These are phyloP conservation scores for Diaporthe sp. DNA, from an alignment of 2,329 filamentous ascomycete species.

Conservation along the genomic window DNA sequence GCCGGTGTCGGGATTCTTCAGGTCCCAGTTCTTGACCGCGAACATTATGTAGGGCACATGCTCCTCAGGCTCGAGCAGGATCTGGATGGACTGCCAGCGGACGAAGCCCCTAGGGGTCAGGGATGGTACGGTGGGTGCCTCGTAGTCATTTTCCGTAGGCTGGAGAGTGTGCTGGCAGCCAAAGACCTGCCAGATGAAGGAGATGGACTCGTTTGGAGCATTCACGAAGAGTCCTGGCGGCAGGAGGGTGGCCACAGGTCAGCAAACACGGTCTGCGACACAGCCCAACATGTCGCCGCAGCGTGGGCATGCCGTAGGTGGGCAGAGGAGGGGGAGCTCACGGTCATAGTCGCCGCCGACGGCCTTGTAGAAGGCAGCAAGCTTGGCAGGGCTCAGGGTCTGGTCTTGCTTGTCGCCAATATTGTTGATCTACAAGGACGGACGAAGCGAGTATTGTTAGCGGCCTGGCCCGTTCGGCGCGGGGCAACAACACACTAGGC, in stretches of 20 bases:
- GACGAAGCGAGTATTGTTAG: conserved; percentile 41
- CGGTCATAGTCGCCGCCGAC: conserved; percentile 83
- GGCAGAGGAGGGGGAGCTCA: conserved; percentile 46
- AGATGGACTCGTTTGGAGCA: conserved; percentile 80
- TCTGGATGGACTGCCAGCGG: conserved; percentile 93
- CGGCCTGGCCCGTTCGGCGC: neutral
- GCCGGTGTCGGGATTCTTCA: conserved; percentile 82
- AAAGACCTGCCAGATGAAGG: conserved; percentile 92
- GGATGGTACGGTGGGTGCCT: conserved; percentile 83
- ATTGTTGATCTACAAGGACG: conserved; percentile 63
- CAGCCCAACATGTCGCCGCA: neutral
- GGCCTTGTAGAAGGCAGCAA: conserved; percentile 82
- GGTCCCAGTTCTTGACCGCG: conserved; percentile 82
- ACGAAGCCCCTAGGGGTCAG: conserved; percentile 89
- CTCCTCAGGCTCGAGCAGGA: conserved; percentile 88
- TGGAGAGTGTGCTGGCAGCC: conserved; percentile 92
- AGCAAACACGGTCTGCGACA: conserved; percentile 32
- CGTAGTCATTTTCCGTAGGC: conserved; percentile 80
- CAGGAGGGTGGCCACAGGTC: neutral
- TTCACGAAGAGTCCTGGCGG: conserved; percentile 79
- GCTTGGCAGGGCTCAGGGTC: conserved; percentile 74
- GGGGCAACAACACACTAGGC: neutral
- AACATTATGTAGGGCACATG: conserved; percentile 88
- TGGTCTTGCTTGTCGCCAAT: conserved; percentile 70
- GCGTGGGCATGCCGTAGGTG: conserved; percentile 41